A percentile compares a stretch with the other conserved stretches of the same genome.
phyloP scores from a whole-genome alignment of 345 rosid species.

The Populus ilicifolia region DNA sequence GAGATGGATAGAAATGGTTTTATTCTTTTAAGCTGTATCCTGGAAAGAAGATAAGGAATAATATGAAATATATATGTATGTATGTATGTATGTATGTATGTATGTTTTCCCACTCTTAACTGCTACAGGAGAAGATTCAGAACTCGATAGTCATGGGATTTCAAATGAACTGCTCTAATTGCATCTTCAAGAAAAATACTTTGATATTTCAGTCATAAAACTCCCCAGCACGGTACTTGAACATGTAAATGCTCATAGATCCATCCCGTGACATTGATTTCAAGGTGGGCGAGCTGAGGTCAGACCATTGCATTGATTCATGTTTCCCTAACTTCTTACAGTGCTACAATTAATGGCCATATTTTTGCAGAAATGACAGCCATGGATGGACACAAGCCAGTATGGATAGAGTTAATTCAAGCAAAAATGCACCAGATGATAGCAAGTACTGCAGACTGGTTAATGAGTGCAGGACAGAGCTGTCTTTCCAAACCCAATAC shows the following conservation, averaged over 20 bases:
- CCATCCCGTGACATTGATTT: not conserved
- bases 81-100: not conserved
- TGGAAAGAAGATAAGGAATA: not conserved
- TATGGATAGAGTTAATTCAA: not conserved
- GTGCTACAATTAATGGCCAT: not conserved
- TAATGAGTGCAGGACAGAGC: slow-evolving; percentile 61
- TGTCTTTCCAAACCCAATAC: slow-evolving; percentile 89
- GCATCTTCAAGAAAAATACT: slow-evolving; percentile 45
- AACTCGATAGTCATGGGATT: slow-evolving; percentile 82
- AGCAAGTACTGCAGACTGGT: slow-evolving; percentile 42
- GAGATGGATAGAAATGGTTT: slow-evolving; percentile 49
- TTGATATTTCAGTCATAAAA: not conserved
- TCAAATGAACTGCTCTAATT: slow-evolving; percentile 70
- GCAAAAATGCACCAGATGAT: not conserved
- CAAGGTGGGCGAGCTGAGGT: not conserved
- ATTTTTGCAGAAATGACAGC: too few species aligned
- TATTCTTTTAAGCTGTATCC: not conserved
- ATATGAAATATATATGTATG: not conserved
- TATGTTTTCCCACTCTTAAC: slow-evolving; percentile 59
- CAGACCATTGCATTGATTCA: not conserved
- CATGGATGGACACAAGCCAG: not conserved
- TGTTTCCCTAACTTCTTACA: not conserved
- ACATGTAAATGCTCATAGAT: not conserved
- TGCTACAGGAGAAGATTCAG: slow-evolving; percentile 77
- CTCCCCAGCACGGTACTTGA: not conserved